Conservation (phyloP, 2,329 filamentous ascomycete genomes). For the Orbilia ellipsospora region DNA sequence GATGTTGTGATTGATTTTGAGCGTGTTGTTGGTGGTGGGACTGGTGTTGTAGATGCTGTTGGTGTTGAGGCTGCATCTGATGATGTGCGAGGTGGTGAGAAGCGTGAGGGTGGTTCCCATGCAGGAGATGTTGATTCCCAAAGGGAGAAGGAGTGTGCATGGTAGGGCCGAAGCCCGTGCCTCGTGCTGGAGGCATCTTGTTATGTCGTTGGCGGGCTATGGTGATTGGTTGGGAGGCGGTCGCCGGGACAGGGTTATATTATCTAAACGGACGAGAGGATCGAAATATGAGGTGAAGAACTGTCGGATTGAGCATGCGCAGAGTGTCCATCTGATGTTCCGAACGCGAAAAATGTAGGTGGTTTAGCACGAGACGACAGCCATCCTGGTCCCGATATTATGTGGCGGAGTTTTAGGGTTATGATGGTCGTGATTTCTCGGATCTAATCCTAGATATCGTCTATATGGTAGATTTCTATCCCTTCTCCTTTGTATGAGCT, state of each 20-base stretch:
- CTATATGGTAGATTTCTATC: neutral
- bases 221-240: constrained; percentile 3
- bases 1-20: constrained; percentile 70
- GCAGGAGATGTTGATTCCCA: constrained; percentile 56
- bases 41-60: constrained; percentile 65
- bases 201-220: constrained; percentile 10
- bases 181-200: constrained; percentile 58
- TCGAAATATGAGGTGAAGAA: constrained; percentile 19
- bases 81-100: constrained; percentile 52
- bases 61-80: constrained; percentile 62
- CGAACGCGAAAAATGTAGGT: constrained; percentile 5
- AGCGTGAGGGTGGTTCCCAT: constrained; percentile 45
- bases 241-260: neutral
- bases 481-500: neutral
- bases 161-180: constrained; percentile 57
- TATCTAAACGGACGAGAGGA: constrained; percentile 37
- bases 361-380: constrained; percentile 35
- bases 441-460: constrained; percentile 3
- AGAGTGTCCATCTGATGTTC: constrained; percentile 37
- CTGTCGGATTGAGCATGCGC: constrained; percentile 14
- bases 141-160: constrained; percentile 59
- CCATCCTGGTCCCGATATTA: constrained; percentile 19
- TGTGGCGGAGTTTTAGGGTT: neutral
- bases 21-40: constrained; percentile 63
- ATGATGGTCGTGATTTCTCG: neutral